Evolutionary conservation across 257 asterid species (phyloP), one percentile per base, ranked within the genome.

Genomic region (Jaltomata sinuosa): DNA sequence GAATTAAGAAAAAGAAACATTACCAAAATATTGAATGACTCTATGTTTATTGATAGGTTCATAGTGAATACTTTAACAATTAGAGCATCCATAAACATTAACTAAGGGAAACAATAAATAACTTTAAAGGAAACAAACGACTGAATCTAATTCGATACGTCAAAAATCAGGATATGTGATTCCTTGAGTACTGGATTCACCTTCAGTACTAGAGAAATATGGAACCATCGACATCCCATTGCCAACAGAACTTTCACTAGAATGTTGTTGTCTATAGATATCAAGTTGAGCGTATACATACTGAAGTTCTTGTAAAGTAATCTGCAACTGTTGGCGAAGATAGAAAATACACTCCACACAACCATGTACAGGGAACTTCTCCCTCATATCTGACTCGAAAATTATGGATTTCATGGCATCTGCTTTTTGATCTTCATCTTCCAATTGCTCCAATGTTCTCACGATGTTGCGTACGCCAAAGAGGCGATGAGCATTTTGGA

Each of bases 341-440:
- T 89, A 89, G 9, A 12, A 29, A 19, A 93, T 88, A 84, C 93
- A 45, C 0, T 54, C 83, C 0, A 85, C 64, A 45, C 96, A 92
- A 1, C 98, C 98, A 14, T 84, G 40, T 6, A 92, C 95, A 0
- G 98, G 98, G 12, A 80, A 89, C 1, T 82, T 82, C 15, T 80
- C 83, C 0, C 98, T 89, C 92, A 90, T 91, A 9, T 94, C 91
- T 0, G 98, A 85, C 78, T 95, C 97, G 38, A 83, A 93, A 14
- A 91, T 90, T 62, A 95, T 90, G 11, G 98, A 92, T 19, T 80
- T 88, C 98, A 94, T 89, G 2, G 98, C 97, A 64, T 94, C 98
- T 0, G 91, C 96, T 22, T 53, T 85, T 1, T 89, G 79, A 21
- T 84, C 91, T 1, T 68, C 57, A 0, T 83, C 87, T 0, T 76